Base-by-base conservation (phyloP, 768 basidiomycete species). In the Boletus rubroflammeus region DNA sequence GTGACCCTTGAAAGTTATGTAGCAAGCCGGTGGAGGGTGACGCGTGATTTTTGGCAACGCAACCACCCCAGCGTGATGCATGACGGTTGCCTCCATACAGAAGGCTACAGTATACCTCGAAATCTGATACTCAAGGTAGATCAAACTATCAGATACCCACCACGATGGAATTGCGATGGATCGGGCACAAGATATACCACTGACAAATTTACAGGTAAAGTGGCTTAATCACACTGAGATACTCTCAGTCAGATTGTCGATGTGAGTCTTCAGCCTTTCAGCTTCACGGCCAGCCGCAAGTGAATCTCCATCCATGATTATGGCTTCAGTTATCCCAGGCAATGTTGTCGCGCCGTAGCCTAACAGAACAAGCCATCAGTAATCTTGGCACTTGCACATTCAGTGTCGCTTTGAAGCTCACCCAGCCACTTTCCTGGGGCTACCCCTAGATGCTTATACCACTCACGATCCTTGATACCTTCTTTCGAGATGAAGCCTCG, bases 361-460 rank as follows among this genome's bases (percentile, higher is more conserved):
- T 90, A 13, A 23, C 45, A 50, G 41, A 38, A 50, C 11, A 44
- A 25, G 5, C 5, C 42, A 49, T 66, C 29, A 54, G n/a, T 17
- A 39, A 50, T 26, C 38, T 29, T 25, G 48, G 13, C 3, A 46
- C 32, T 15, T 7, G 6, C 23, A 35, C 44, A 4, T 26, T 26
- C 17, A 46, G 32, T 53, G 36, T 21, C 31, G 25, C 34, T 54
- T 41, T 10, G 25, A 15, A 28, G 65, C 79, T 62, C 60, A 89
- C 88, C 88, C 38, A 88, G 80, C 86, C 88, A 88, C 72, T 88
- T 86, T 46, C 93, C 93, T 29, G 93, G 93, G 13, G 93, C 93
- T 43, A 94, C 90, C 44, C 81, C 93, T n/a, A 94, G 78, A 70
- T 94, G 88, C 60, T 78, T 84, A 67, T 91, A 96, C 93, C 93